Conservation (phyloP, 192 early-diverging fungal genomes). For the Lunasporangiospora selenospora region DNA sequence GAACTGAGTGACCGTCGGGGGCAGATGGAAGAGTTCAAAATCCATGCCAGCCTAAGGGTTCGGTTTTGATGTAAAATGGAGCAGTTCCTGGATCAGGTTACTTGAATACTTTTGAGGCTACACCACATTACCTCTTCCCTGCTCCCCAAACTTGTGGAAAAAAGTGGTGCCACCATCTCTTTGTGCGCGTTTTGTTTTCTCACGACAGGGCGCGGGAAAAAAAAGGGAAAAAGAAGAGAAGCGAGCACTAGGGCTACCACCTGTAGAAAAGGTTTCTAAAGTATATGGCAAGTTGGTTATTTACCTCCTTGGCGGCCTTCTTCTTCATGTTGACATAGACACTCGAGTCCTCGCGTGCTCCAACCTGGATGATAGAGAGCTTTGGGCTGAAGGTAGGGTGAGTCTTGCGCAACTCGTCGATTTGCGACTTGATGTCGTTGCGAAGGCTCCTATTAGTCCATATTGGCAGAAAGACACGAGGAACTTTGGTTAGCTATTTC, state of each 20-base stretch:
- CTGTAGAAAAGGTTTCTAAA: no score
- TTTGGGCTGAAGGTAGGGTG: conserved; percentile 81
- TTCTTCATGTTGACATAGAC: conserved; percentile 95
- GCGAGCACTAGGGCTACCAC: not conserved
- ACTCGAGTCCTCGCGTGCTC: conserved; percentile 91
- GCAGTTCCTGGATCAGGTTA: no score
- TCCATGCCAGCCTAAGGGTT: conserved; percentile 50
- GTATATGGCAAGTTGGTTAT: no score
- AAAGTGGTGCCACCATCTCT: no score
- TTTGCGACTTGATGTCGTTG: conserved; percentile 69
- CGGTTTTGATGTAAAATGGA: no score
- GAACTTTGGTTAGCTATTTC: no score
- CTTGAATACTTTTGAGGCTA: no score
- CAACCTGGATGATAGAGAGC: conserved; percentile 93
- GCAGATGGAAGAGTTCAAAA: conserved; percentile 47
- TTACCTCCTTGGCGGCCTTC: conserved; percentile 87
- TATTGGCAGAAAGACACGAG: no score
- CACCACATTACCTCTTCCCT: no score
- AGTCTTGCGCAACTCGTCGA: conserved; percentile 66
- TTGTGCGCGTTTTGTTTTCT: no score
- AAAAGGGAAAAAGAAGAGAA: not conserved
- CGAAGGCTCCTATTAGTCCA: conserved; percentile 80
- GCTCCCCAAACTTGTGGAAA: no score
- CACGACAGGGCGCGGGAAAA: no score
- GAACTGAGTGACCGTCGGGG: conserved; percentile 34